Evolutionary conservation across 495 filamentous ascomycete genomes (phyloP).

Genomic region (Glonium stellatum): DNA sequence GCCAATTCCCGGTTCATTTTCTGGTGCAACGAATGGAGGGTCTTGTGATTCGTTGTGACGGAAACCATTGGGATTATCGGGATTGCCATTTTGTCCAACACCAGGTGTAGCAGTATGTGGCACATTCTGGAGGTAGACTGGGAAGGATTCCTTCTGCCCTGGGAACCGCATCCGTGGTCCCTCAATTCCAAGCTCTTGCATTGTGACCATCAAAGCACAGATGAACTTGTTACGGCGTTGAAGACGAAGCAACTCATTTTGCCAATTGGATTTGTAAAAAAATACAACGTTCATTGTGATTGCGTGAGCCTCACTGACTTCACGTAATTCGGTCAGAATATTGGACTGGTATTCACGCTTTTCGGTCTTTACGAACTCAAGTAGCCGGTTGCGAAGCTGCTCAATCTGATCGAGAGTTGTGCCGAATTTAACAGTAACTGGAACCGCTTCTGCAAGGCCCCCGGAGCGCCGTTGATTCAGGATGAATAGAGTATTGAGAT

Average conservation of each 20-base stretch:
- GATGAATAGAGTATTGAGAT: conserved; percentile 88
- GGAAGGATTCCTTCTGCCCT: conserved; percentile 53
- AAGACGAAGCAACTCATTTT: conserved; percentile 87
- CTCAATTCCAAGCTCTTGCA: conserved; percentile 82
- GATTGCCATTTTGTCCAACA: conserved; percentile 33
- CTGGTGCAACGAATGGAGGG: conserved; percentile 29
- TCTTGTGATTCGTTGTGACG: conserved; percentile 22
- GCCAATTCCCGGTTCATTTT: background rate
- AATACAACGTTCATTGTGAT: conserved; percentile 91
- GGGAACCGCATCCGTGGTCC: conserved; percentile 72
- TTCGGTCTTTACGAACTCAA: conserved; percentile 77
- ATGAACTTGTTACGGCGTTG: conserved; percentile 92
- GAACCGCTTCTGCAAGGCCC: conserved; percentile 78
- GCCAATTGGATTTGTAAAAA: conserved; percentile 93
- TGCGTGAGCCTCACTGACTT: conserved; percentile 57
- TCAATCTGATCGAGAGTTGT: conserved; percentile 84
- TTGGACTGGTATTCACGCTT: conserved; percentile 88
- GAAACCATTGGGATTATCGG: conserved; percentile 33
- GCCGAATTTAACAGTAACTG: conserved; percentile 79
- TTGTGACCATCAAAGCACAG: conserved; percentile 81
- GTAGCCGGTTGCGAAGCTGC: conserved; percentile 69
- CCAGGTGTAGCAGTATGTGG: conserved; percentile 39
- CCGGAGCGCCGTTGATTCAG: conserved; percentile 90
- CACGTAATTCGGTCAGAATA: conserved; percentile 79
- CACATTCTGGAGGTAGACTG: conserved; percentile 51